phyloP scores from a whole-genome alignment of 306 rosid species.

The Senna siamea region DNA sequence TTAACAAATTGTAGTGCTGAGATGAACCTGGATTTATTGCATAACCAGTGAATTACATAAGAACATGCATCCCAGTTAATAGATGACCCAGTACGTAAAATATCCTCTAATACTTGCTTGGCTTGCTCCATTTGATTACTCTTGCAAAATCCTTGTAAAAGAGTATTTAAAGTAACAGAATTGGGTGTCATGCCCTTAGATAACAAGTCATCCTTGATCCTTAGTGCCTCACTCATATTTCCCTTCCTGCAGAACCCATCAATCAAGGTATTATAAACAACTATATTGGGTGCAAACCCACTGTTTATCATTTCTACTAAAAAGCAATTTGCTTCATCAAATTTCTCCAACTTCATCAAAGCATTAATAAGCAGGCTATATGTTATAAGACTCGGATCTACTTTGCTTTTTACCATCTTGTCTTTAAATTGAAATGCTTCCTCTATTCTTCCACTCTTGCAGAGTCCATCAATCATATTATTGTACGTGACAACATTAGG shows the following conservation, averaged over 20 bases:
- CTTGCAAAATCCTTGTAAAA: conserved; percentile 64
- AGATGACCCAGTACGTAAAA: conserved; percentile 45
- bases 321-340: conserved; percentile 50
- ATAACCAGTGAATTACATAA: conserved; percentile 54
- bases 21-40: conserved; percentile 50
- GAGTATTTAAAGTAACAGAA: conserved; percentile 63
- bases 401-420: conserved; percentile 56
- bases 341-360: conserved; percentile 56
- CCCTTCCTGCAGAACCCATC: conserved; percentile 70
- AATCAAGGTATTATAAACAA: conserved; percentile 62
- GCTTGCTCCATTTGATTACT: conserved; percentile 57
- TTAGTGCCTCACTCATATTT: conserved; percentile 60
- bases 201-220: conserved; percentile 64
- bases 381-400: conserved; percentile 59
- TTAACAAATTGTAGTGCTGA: conserved; percentile 55
- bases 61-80: conserved; percentile 58
- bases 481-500: conserved; percentile 79
- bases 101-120: conserved; percentile 46
- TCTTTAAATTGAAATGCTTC: conserved; percentile 59
- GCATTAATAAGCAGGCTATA: conserved; percentile 69
- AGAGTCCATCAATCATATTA: conserved; percentile 69
- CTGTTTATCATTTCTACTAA: conserved; percentile 59
- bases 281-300: conserved; percentile 63
- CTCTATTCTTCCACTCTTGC: conserved; percentile 60
- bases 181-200: conserved; percentile 61